These are phyloP conservation scores for Leucocoprinus sp. DNA, from an alignment of 768 basidiomycete genomes.

Conservation along the genomic window DNA sequence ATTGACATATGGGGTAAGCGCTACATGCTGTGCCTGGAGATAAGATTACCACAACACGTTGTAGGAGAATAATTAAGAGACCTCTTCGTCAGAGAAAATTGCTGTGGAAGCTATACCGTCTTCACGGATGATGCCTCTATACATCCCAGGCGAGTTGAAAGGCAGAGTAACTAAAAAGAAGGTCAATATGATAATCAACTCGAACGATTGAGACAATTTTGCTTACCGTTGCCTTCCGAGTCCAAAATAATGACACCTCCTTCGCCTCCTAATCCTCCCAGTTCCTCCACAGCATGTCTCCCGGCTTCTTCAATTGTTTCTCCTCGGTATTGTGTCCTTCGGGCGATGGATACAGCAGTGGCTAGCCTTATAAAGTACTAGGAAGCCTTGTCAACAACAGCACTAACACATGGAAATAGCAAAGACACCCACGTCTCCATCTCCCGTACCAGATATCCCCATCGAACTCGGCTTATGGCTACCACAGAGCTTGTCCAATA, in stretches of 20 bases:
- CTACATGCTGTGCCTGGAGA: background rate
- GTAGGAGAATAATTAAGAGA: slow-evolving; percentile 16
- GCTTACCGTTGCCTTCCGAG: slow-evolving; percentile 54
- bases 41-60: background rate
- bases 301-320: slow-evolving; percentile 54
- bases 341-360: slow-evolving; percentile 59
- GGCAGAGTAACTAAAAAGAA: slow-evolving; percentile 52
- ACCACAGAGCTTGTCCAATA: slow-evolving; percentile 5
- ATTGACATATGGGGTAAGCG: slow-evolving; percentile 8
- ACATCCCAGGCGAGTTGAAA: slow-evolving; percentile 76
- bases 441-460: slow-evolving; percentile 79
- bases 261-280: slow-evolving; percentile 48
- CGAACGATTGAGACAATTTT: background rate
- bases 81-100: slow-evolving; percentile 65
- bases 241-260: slow-evolving; percentile 78
- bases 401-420: slow-evolving; percentile 2
- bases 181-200: background rate
- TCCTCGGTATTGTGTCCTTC: slow-evolving; percentile 50
- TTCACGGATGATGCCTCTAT: slow-evolving; percentile 61
- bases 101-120: slow-evolving; percentile 70
- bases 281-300: slow-evolving; percentile 45
- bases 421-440: slow-evolving; percentile 58
- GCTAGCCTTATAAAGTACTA: slow-evolving; percentile 74
- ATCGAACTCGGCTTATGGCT: slow-evolving; percentile 32
- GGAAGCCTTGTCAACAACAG: background rate